Conservation (phyloP, 768 basidiomycete species). For the Phanerochaete sordida region DNA sequence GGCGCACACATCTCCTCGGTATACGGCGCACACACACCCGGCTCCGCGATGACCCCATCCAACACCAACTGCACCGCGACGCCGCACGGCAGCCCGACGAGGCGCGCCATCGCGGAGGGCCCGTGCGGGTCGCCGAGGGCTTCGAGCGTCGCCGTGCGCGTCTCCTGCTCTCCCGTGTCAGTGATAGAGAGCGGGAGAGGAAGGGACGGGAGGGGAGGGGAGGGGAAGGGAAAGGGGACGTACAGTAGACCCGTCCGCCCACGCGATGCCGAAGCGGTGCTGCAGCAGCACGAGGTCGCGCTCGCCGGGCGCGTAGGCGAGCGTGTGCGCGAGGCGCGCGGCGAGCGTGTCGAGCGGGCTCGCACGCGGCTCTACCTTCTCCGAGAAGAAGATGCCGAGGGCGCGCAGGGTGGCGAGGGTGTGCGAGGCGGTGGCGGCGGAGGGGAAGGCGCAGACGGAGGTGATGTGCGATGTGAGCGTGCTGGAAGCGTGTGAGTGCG, state of each 20-base stretch:
- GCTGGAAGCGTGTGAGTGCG: too few relatives aligned
- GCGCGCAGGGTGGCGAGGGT: conserved; percentile 48
- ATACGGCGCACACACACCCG: conserved; percentile 87
- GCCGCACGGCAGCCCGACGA: conserved; percentile 92
- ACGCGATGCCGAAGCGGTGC: conserved; percentile 94
- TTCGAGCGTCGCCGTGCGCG: conserved; percentile 87
- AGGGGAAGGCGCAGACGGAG: conserved; percentile 66
- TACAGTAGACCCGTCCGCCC: conserved; percentile 68
- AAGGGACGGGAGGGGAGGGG: too few relatives aligned
- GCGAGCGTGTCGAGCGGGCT: conserved; percentile 95
- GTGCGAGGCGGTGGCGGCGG: too few relatives aligned
- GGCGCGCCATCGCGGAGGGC: conserved; percentile 89
- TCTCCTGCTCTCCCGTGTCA: too few relatives aligned
- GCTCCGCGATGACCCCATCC: conserved; percentile 73
- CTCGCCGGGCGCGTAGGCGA: conserved; percentile 88
- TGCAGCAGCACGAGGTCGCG: conserved; percentile 97
- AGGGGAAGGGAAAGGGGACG: background rate
- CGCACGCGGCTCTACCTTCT: conserved; percentile 55
- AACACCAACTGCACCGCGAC: conserved; percentile 90
- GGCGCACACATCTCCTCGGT: conserved; percentile 79
- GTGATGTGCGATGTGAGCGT: conserved; percentile 75
- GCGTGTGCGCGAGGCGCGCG: conserved; percentile 82
- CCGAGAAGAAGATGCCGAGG: conserved; percentile 87
- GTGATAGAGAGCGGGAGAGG: too few relatives aligned
- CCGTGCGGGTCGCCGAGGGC: conserved; percentile 78